Evolutionary conservation across 1,139 yeast genomes (phyloP).

Genomic region (Kurtzmaniella natalensis): DNA sequence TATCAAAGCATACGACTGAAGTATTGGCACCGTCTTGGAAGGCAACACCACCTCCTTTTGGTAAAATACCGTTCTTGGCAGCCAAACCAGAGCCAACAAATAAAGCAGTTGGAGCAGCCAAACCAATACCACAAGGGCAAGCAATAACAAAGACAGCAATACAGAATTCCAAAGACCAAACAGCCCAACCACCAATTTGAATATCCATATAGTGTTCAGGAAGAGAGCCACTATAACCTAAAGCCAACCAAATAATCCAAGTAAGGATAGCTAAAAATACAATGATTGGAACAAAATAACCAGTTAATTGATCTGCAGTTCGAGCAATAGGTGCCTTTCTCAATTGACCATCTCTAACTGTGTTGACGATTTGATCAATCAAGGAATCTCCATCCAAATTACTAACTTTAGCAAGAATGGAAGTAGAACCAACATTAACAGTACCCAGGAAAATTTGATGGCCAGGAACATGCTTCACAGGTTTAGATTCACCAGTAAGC

Average conservation of each 20-base stretch:
- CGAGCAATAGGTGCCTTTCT: constrained; percentile 73
- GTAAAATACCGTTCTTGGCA: constrained; percentile 62
- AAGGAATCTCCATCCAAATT: constrained; percentile 63
- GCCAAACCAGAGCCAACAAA: constrained; percentile 47
- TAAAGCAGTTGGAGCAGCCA: constrained; percentile 47
- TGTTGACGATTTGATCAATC: constrained; percentile 63
- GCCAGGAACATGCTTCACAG: constrained; percentile 45
- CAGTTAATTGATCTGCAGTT: constrained; percentile 65
- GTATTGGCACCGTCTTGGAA: constrained; percentile 71
- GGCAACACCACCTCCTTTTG: constrained; percentile 79
- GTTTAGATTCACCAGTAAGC: constrained; percentile 66
- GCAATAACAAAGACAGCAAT: constrained; percentile 70
- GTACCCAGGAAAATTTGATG: constrained; percentile 75
- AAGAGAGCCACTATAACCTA: constrained; percentile 52
- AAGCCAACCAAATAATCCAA: constrained; percentile 63
- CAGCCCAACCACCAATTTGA: constrained; percentile 70
- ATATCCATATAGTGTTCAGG: constrained; percentile 56
- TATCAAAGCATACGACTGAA: constrained; percentile 69
- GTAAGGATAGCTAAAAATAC: constrained; percentile 56
- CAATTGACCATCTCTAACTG: constrained; percentile 72
- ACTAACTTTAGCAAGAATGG: constrained; percentile 54
- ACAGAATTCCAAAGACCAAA: constrained; percentile 75
- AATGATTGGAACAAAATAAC: constrained; percentile 69
- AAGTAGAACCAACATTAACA: constrained; percentile 52
- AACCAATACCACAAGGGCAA: constrained; percentile 47